These are phyloP conservation scores for Astragalus membranaceus DNA, from an alignment of 306 rosid genomes.

Conservation along the genomic window DNA sequence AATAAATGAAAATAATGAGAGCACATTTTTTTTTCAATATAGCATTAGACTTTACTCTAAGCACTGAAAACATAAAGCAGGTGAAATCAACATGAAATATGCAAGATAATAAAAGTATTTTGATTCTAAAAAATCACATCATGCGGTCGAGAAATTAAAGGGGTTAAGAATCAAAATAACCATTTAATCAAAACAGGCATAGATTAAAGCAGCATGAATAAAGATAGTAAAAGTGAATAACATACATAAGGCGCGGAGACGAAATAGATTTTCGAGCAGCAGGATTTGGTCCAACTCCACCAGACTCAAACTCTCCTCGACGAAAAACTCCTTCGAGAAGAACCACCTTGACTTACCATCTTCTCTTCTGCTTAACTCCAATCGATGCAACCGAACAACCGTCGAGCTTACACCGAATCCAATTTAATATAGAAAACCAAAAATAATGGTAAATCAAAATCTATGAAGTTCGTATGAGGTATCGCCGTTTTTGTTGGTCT, in stretches of 20 bases:
- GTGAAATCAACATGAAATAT: background rate
- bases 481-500: no score
- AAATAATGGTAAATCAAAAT: background rate
- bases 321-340: slow-evolving; percentile 70
- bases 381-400: no score
- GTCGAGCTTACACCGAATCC: background rate
- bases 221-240: background rate
- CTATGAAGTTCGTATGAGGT: slow-evolving; percentile 22
- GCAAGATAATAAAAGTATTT: background rate
- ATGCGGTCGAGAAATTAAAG: no score
- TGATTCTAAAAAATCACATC: background rate
- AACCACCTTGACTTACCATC: slow-evolving; percentile 69
- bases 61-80: background rate
- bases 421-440: background rate
- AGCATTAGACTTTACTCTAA: background rate
- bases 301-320: slow-evolving; percentile 48
- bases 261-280: slow-evolving; percentile 58
- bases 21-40: background rate
- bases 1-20: background rate
- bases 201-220: background rate
- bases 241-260: slow-evolving; percentile 48
- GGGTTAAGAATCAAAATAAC: no score
- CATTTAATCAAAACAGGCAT: background rate
- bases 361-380: slow-evolving; percentile 9
- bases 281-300: slow-evolving; percentile 16